Evolutionary conservation across 2,329 filamentous ascomycete genomes (phyloP).

Genomic region (Colletotrichum viniferum): DNA sequence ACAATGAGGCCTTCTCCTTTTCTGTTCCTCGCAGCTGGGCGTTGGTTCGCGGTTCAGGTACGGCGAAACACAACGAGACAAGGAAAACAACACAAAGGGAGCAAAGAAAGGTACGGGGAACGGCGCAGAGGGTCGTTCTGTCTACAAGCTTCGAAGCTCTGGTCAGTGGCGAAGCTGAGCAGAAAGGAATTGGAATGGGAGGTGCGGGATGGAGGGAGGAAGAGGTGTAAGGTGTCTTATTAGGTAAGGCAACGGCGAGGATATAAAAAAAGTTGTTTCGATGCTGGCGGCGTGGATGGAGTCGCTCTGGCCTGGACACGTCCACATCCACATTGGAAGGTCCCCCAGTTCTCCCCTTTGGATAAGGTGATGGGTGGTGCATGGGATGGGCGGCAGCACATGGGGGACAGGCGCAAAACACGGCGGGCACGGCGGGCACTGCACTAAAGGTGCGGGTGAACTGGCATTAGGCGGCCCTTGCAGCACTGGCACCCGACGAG

Average conservation of each 20-base stretch:
- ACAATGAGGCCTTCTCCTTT: not conserved
- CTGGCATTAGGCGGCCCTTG: conserved; percentile 6
- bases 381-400: not conserved
- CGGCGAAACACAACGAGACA: not conserved
- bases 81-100: not conserved
- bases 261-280: conserved; percentile 3
- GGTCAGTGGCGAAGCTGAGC: conserved; percentile 6
- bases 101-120: not conserved
- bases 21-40: not conserved
- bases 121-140: not conserved
- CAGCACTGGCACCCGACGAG: conserved; percentile 8
- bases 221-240: conserved; percentile 12
- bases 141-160: conserved; percentile 8
- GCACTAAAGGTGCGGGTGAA: not conserved
- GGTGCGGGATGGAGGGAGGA: not conserved
- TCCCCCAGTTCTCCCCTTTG: not conserved
- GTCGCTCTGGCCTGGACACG: not conserved
- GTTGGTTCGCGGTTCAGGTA: not conserved
- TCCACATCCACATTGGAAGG: not conserved
- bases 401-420: not conserved
- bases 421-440: not conserved
- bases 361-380: not conserved
- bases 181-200: not conserved
- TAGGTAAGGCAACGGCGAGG: conserved; percentile 14
- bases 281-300: conserved; percentile 1